Conservation (phyloP, 2,329 filamentous ascomycete species). For the Xylariaceae sp. region DNA sequence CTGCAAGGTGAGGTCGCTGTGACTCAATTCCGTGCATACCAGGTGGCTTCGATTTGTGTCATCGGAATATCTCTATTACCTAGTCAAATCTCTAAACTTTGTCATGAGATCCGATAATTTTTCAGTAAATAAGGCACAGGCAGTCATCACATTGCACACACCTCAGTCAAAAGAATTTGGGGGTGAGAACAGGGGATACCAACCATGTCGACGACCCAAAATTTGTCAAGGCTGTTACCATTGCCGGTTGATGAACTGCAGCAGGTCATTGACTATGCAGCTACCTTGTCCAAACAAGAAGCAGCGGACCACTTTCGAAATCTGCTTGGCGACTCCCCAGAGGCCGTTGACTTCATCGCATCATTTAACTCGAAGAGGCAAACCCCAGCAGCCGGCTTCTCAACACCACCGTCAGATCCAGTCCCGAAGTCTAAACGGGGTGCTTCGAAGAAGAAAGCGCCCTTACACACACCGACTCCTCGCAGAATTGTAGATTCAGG, state of each 20-base stretch:
- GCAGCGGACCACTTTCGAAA: conserved; percentile 83
- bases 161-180: too few relatives aligned
- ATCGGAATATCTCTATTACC: too few relatives aligned
- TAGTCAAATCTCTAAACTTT: too few relatives aligned
- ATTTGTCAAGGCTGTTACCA: conserved; percentile 75
- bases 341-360: conserved; percentile 71
- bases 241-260: conserved; percentile 79
- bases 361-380: conserved; percentile 69
- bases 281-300: conserved; percentile 69
- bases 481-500: conserved; percentile 62
- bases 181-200: too few relatives aligned
- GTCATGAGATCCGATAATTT: too few relatives aligned
- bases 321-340: conserved; percentile 79
- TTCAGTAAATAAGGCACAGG: too few relatives aligned
- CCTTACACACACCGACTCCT: conserved; percentile 60
- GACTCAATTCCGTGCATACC: too few relatives aligned
- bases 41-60: too few relatives aligned
- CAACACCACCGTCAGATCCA: conserved; percentile 30
- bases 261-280: conserved; percentile 79
- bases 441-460: conserved; percentile 51
- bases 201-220: conserved; percentile 59
- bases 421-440: conserved; percentile 49
- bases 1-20: too few relatives aligned
- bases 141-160: too few relatives aligned
- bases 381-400: conserved; percentile 33